A percentile compares a stretch with the other conserved stretches of the same genome.
phyloP scores from a whole-genome alignment of 305 asterid species.

The Solanum chacoense region DNA sequence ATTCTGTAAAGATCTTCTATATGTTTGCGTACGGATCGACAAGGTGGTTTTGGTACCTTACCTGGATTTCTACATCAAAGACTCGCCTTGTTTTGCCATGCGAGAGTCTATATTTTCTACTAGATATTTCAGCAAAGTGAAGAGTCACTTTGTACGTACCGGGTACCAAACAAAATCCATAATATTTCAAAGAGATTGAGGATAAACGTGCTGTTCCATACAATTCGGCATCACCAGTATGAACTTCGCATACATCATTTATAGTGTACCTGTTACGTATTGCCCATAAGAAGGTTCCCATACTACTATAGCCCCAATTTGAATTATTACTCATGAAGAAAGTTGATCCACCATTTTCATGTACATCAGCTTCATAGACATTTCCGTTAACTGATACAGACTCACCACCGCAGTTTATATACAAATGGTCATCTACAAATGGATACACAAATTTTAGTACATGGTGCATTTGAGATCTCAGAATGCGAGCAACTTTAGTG shows the following conservation, averaged over 20 bases:
- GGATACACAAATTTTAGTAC: not conserved
- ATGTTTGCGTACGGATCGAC: not conserved
- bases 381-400: not conserved
- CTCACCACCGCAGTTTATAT: conserved; percentile 21
- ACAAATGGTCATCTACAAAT: conserved; percentile 12
- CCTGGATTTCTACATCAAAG: conserved; percentile 13
- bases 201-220: conserved; percentile 11
- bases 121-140: conserved; percentile 10
- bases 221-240: conserved; percentile 4
- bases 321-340: not conserved
- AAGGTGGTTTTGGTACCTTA: not conserved
- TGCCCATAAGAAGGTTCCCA: conserved; percentile 1
- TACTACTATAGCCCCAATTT: conserved; percentile 20
- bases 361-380: conserved; percentile 7
- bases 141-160: conserved; percentile 1
- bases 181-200: conserved; percentile 13
- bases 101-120: not conserved
- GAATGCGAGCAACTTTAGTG: not conserved
- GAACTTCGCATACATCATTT: not conserved
- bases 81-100: not conserved
- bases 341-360: conserved; percentile 6
- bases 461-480: not conserved
- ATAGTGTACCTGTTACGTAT: not conserved
- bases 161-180: conserved; percentile 10
- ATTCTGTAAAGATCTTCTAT: not conserved